Conservation (phyloP, 768 basidiomycete species). For the Lactarius sp. region DNA sequence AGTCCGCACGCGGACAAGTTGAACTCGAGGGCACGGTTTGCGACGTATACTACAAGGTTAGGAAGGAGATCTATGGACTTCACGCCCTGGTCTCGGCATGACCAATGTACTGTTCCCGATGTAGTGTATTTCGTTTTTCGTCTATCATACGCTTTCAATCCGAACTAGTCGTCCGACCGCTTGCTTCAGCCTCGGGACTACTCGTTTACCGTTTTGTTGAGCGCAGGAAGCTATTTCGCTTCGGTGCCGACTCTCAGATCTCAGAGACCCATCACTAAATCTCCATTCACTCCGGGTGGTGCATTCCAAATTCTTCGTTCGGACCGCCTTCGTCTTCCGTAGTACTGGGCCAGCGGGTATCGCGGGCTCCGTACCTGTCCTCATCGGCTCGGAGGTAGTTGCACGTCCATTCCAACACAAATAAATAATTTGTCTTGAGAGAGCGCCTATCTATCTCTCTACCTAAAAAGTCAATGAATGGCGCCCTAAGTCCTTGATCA, state of each 20-base stretch:
- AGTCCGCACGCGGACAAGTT: constrained; percentile 77
- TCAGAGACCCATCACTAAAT: background rate
- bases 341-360: background rate
- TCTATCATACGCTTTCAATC: background rate
- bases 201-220: background rate
- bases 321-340: background rate
- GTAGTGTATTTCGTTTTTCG: background rate
- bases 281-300: background rate
- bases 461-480: background rate
- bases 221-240: background rate
- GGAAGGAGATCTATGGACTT: constrained; percentile 83
- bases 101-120: background rate
- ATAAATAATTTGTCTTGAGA: background rate
- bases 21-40: constrained; percentile 89
- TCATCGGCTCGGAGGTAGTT: no score
- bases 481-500: background rate
- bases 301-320: background rate
- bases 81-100: constrained; percentile 81
- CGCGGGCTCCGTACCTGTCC: no score
- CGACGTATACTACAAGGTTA: constrained; percentile 82
- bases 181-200: background rate
- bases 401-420: no score
- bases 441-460: background rate
- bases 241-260: background rate
- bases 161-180: background rate